Evolutionary conservation across 2,329 filamentous ascomycete species (phyloP).

Genomic region (Cladosporium halotolerans): DNA sequence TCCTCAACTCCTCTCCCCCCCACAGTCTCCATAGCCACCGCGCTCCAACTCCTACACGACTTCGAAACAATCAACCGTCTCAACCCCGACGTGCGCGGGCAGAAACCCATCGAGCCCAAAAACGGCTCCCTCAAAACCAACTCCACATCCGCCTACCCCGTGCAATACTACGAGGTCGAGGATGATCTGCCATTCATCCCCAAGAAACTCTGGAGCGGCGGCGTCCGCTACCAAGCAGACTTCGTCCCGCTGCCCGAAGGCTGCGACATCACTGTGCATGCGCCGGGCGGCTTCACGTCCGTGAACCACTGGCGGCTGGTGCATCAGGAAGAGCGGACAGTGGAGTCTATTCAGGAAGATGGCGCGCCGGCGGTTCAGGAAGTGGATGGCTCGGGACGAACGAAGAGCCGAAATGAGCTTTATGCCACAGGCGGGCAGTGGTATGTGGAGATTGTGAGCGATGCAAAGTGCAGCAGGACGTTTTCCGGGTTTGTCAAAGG

Average conservation of each 20-base stretch:
- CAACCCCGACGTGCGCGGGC: slow-evolving; percentile 28
- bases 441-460: slow-evolving; percentile 29
- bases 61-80: slow-evolving; percentile 28
- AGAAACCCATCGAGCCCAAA: slow-evolving; percentile 20
- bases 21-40: slow-evolving; percentile 20
- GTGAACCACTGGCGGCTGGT: slow-evolving; percentile 28
- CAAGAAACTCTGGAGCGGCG: slow-evolving; percentile 28
- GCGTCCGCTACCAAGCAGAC: slow-evolving; percentile 28
- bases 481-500: slow-evolving; percentile 30
- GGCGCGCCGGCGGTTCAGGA: background rate
- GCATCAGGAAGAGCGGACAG: background rate
- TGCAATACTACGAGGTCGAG: slow-evolving; percentile 28
- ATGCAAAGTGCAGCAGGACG: slow-evolving; percentile 26
- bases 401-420: slow-evolving; percentile 19
- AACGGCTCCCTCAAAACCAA: slow-evolving; percentile 14
- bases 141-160: slow-evolving; percentile 5
- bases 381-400: slow-evolving; percentile 12
- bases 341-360: background rate
- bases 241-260: slow-evolving; percentile 26
- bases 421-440: slow-evolving; percentile 22
- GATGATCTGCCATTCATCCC: slow-evolving; percentile 33
- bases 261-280: slow-evolving; percentile 31
- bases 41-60: slow-evolving; percentile 28
- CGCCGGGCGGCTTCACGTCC: slow-evolving; percentile 30
- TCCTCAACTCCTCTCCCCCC: slow-evolving; percentile 25